A percentile compares a stretch with the other conserved stretches of the same genome.
phyloP scores from a whole-genome alignment of 768 basidiomycete genomes.

The Mycena floridula region DNA sequence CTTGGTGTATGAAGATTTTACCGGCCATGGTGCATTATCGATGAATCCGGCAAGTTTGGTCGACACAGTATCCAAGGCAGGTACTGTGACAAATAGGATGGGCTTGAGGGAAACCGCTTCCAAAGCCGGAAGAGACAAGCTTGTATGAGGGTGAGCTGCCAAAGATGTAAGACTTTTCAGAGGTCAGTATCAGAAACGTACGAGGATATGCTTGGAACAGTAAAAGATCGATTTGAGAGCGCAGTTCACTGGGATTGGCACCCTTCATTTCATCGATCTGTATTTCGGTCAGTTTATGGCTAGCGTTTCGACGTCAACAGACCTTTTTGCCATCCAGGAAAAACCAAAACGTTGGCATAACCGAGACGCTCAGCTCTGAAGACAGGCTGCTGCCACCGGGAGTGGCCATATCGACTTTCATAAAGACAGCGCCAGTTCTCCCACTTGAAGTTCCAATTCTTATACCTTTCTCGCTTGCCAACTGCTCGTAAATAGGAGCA shows the following conservation, averaged over 20 bases:
- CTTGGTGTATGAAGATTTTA: conserved; percentile 19
- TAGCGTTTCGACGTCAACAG: neutral
- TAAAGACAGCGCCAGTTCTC: conserved; percentile 60
- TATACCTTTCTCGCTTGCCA: conserved; percentile 60
- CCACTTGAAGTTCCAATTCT: conserved; percentile 20
- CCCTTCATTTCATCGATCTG: conserved; percentile 72
- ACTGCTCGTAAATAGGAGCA: conserved; percentile 74
- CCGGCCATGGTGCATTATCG: conserved; percentile 36
- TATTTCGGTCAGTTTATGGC: neutral
- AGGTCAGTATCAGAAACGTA: conserved; percentile 39
- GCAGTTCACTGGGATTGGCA: conserved; percentile 60
- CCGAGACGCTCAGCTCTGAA: conserved; percentile 56
- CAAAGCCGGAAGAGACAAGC: conserved; percentile 51
- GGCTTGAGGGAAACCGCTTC: conserved; percentile 63
- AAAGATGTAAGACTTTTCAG: conserved; percentile 1
- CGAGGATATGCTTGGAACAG: conserved; percentile 77
- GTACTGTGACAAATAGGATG: conserved; percentile 70
- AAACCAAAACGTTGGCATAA: conserved; percentile 87
- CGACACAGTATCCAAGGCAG: conserved; percentile 57
- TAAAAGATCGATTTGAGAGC: conserved; percentile 68
- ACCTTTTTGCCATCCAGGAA: conserved; percentile 77
- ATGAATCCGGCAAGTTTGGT: conserved; percentile 61
- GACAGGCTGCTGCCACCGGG: conserved; percentile 61
- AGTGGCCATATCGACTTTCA: conserved; percentile 76
- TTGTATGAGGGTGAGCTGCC: conserved; percentile 71